Percentiles rank a stretch among this genome's conserved stretches.
Conservation (phyloP, 768 basidiomycete genomes). For the Calocybe indica region DNA sequence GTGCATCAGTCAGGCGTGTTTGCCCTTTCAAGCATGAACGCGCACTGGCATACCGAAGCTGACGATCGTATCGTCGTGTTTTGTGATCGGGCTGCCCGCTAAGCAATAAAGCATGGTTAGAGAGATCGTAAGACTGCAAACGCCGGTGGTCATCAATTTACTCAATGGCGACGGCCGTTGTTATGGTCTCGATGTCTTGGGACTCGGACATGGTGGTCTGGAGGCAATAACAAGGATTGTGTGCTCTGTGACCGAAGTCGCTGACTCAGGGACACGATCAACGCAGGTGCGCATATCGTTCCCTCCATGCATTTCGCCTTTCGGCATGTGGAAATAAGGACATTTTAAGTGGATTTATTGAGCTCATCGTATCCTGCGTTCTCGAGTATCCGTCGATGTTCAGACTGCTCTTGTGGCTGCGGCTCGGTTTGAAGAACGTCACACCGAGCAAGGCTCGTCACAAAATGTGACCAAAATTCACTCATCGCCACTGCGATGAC, state of each 20-base stretch:
- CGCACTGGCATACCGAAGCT: constrained; percentile 63
- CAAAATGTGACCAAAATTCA: not conserved
- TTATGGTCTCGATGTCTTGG: constrained; percentile 7
- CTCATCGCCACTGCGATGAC: constrained; percentile 26
- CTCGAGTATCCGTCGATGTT: no score
- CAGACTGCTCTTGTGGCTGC: no score
- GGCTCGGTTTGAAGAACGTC: no score
- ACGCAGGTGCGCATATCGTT: no score
- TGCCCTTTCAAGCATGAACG: not conserved
- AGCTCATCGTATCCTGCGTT: no score
- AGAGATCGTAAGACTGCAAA: not conserved
- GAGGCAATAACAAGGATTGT: no score
- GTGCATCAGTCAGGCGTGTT: not conserved
- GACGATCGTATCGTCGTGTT: constrained; percentile 90
- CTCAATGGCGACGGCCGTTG: constrained; percentile 4
- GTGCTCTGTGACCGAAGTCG: no score
- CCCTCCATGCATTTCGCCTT: no score
- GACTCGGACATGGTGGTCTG: constrained; percentile 2
- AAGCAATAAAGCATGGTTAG: constrained; percentile 4
- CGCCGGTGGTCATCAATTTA: not conserved
- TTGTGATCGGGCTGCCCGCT: constrained; percentile 78
- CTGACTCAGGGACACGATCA: no score
- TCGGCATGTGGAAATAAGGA: no score
- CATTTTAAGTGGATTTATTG: no score
- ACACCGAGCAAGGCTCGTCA: no score